Conservation (phyloP, 2,329 filamentous ascomycete genomes). For the Colletotrichum sp. region DNA sequence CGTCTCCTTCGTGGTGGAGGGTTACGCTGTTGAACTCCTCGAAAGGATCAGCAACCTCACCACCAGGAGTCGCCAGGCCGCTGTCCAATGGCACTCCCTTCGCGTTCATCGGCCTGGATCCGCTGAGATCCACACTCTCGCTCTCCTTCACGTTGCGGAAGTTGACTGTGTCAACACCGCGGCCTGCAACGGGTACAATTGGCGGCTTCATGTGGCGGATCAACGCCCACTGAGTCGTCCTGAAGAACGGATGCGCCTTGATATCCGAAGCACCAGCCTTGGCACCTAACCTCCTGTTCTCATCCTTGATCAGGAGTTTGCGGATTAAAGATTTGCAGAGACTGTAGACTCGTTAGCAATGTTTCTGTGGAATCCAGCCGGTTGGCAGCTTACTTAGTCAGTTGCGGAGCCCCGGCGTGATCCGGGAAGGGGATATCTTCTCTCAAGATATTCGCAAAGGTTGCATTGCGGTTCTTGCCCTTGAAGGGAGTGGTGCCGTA, state of each 20-base stretch:
- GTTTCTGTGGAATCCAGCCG: background rate
- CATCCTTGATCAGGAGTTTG: conserved; percentile 97
- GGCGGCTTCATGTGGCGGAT: conserved; percentile 98
- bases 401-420: conserved; percentile 79
- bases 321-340: conserved; percentile 96
- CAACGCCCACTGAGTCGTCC: conserved; percentile 93
- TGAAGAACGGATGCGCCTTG: conserved; percentile 95
- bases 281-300: conserved; percentile 89
- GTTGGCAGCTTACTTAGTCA: conserved; percentile 74
- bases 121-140: conserved; percentile 86
- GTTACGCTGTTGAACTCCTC: conserved; percentile 99
- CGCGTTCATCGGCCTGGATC: conserved; percentile 55
- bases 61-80: conserved; percentile 82
- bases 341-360: conserved; percentile 49
- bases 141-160: conserved; percentile 99
- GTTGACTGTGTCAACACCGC: conserved; percentile 92
- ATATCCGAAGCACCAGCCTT: conserved; percentile 96
- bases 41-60: conserved; percentile 83
- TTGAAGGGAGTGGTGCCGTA: conserved; percentile 99
- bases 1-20: conserved; percentile 91
- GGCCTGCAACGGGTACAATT: conserved; percentile 90
- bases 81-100: conserved; percentile 89
- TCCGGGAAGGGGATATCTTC: conserved; percentile 98
- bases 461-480: conserved; percentile 97
- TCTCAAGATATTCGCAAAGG: conserved; percentile 94